Percentiles rank a stretch among this genome's conserved stretches.
phyloP scores from a whole-genome alignment of 495 filamentous ascomycete species.

The Neurospora tetrasperma region DNA sequence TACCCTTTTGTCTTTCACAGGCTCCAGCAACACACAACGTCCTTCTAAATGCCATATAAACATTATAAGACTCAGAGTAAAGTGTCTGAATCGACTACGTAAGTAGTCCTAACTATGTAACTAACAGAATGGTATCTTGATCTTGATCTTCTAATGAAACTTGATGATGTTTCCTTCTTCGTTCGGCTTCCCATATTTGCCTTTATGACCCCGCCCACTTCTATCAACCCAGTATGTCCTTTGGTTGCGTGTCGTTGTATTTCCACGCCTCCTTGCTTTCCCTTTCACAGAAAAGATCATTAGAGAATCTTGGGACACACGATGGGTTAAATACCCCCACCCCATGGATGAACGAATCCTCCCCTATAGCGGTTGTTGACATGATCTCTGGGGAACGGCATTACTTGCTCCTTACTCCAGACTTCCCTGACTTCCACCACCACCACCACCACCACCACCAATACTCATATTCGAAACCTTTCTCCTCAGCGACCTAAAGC shows the following conservation, averaged over 20 bases:
- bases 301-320: too few species aligned
- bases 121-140: neutral
- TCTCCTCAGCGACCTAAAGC: neutral
- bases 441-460: neutral
- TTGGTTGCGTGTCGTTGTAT: too few species aligned
- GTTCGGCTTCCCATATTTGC: too few species aligned
- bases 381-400: neutral
- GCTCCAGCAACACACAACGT: too few species aligned
- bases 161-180: neutral
- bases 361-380: neutral
- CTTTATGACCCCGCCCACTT: too few species aligned
- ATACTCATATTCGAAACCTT: neutral
- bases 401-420: neutral
- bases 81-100: neutral
- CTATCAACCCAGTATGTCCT: too few species aligned
- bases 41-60: neutral
- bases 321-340: too few species aligned
- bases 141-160: neutral
- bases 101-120: neutral
- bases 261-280: too few species aligned
- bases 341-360: neutral
- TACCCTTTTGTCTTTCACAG: too few species aligned
- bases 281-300: too few species aligned
- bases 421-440: neutral
- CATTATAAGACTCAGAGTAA: neutral